Percentiles rank a stretch among this genome's conserved stretches.
Conservation (phyloP, 2,329 filamentous ascomycete species). For the Microcyclosporella mali region DNA sequence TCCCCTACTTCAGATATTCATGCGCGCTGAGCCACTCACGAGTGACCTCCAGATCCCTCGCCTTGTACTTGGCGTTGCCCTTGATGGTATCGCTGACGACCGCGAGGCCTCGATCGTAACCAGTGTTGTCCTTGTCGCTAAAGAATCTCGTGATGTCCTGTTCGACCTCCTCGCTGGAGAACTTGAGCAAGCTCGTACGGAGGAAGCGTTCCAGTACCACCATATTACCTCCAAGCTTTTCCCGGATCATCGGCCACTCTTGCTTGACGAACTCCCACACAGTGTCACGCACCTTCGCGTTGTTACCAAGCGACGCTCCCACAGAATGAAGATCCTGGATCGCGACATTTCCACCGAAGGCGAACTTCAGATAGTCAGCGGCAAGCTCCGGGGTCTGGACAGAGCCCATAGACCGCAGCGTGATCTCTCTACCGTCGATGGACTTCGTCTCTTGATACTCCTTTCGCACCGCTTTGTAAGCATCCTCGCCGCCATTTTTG, state of each 20-base stretch:
- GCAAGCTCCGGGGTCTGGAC: constrained; percentile 65
- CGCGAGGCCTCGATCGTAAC: constrained; percentile 78
- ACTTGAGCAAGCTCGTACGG: constrained; percentile 69
- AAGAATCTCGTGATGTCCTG: constrained; percentile 82
- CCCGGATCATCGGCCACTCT: constrained; percentile 69
- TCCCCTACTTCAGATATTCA: constrained; percentile 44
- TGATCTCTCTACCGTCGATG: constrained; percentile 86
- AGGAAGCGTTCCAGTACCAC: constrained; percentile 87
- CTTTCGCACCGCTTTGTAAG: constrained; percentile 69
- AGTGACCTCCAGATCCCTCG: constrained; percentile 65
- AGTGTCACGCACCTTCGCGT: constrained; percentile 63
- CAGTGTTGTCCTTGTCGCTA: constrained; percentile 73
- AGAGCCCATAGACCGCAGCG: constrained; percentile 67
- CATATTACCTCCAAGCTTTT: constrained; percentile 71
- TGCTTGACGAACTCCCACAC: constrained; percentile 82
- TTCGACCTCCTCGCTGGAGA: constrained; percentile 62
- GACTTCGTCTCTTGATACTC: constrained; percentile 79
- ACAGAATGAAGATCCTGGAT: constrained; percentile 83
- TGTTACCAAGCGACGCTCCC: constrained; percentile 64
- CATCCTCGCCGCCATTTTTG: constrained; percentile 62
- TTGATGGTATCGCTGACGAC: constrained; percentile 82
- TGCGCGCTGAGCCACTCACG: constrained; percentile 70
- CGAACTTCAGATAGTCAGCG: constrained; percentile 60
- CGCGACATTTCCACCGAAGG: constrained; percentile 78
- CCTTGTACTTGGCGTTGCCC: constrained; percentile 73